Evolutionary conservation across 2,329 filamentous ascomycete genomes (phyloP).

Genomic region (Endothia cerciana): DNA sequence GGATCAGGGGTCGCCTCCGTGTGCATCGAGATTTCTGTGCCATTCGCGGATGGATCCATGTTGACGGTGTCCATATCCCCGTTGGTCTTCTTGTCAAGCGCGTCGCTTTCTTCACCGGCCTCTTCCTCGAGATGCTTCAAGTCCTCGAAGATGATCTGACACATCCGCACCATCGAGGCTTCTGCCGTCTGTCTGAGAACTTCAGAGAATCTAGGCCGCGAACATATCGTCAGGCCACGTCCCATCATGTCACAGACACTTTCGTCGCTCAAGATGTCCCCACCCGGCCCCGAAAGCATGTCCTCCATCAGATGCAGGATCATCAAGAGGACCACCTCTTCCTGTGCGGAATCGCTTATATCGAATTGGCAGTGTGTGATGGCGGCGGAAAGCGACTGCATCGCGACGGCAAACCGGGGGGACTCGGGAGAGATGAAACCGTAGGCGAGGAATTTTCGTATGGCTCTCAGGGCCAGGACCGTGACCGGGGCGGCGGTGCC

Average conservation of each 20-base stretch:
- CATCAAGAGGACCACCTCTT: slow-evolving; percentile 91
- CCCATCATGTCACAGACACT: slow-evolving; percentile 99
- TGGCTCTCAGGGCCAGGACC: slow-evolving; percentile 87
- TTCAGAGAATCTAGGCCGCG: slow-evolving; percentile 87
- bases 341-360: slow-evolving; percentile 90
- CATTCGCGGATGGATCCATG: slow-evolving; percentile 79
- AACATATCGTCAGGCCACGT: slow-evolving; percentile 94
- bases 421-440: slow-evolving; percentile 84
- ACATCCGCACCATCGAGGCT: slow-evolving; percentile 98
- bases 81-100: slow-evolving; percentile 67
- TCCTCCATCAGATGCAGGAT: slow-evolving; percentile 98
- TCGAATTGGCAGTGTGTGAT: slow-evolving; percentile 98
- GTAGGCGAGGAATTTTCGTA: slow-evolving; percentile 96
- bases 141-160: slow-evolving; percentile 95
- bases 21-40: slow-evolving; percentile 41
- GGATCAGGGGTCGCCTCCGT: slow-evolving; percentile 29
- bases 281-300: slow-evolving; percentile 93
- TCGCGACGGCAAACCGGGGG: slow-evolving; percentile 85
- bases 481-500: slow-evolving; percentile 96
- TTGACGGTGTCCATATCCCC: slow-evolving; percentile 76
- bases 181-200: slow-evolving; percentile 89
- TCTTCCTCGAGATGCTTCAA: slow-evolving; percentile 85
- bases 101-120: slow-evolving; percentile 67
- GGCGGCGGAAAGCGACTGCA: slow-evolving; percentile 92
- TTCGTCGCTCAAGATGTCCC: slow-evolving; percentile 92